Evolutionary conservation across 805 yeast species (phyloP).

Genomic region (Teunomyces gatunensis): DNA sequence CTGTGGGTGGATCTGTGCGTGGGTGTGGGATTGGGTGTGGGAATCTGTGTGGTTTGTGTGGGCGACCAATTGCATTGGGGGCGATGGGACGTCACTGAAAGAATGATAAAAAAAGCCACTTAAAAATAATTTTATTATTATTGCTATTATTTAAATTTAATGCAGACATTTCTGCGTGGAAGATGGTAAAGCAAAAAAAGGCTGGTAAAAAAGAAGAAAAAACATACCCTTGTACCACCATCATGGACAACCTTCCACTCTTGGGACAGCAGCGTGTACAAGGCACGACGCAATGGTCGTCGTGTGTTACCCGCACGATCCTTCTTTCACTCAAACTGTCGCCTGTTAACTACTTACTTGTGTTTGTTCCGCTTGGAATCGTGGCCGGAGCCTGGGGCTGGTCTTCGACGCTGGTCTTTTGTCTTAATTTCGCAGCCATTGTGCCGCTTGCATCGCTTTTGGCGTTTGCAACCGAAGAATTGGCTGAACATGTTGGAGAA

Average conservation of each 20-base stretch:
- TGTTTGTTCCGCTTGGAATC: slow-evolving; percentile 89
- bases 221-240: neutral
- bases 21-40: too few species aligned
- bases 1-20: too few species aligned
- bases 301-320: slow-evolving; percentile 14
- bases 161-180: neutral
- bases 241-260: slow-evolving; percentile 1
- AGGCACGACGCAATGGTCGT: neutral
- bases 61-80: too few species aligned
- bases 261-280: neutral
- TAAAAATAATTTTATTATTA: too few species aligned
- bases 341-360: slow-evolving; percentile 70
- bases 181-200: neutral
- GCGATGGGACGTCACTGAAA: too few species aligned
- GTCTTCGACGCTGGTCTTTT: slow-evolving; percentile 56
- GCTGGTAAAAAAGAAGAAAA: neutral
- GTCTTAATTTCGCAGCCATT: slow-evolving; percentile 82
- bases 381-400: slow-evolving; percentile 61
- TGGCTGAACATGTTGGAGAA: slow-evolving; percentile 84
- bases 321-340: slow-evolving; percentile 47
- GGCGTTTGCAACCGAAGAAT: slow-evolving; percentile 91
- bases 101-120: too few species aligned
- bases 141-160: too few species aligned
- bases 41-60: too few species aligned
- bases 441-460: slow-evolving; percentile 88